These are phyloP conservation scores for Angophora floribunda DNA, from an alignment of 345 rosid species.

Conservation along the genomic window DNA sequence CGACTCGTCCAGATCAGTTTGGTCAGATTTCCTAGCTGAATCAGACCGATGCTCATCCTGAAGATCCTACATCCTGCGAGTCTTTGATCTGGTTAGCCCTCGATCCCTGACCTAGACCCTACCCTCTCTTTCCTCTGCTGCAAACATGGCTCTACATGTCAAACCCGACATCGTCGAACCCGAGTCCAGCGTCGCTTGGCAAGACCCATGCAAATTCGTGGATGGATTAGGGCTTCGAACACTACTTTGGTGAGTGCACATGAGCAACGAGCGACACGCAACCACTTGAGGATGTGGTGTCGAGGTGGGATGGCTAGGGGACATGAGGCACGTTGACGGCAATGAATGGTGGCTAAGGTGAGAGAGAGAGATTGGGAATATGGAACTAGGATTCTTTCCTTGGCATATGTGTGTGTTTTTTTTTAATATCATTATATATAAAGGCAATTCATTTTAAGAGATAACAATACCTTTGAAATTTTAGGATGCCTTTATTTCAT, in stretches of 20 bases:
- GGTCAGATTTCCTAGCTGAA: background rate
- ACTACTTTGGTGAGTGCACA: too few species aligned
- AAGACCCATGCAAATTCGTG: too few species aligned
- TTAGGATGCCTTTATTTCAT: background rate
- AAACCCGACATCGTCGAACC: too few species aligned
- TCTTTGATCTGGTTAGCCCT: background rate
- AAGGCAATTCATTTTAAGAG: background rate
- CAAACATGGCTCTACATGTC: background rate
- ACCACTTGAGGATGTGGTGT: too few species aligned
- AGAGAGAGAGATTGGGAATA: too few species aligned
- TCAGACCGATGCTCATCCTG: background rate
- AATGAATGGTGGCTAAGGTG: too few species aligned
- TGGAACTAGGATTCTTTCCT: background rate
- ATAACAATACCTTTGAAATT: background rate
- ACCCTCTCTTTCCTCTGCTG: background rate
- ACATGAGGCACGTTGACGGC: too few species aligned
- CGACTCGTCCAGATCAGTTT: background rate
- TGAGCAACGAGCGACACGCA: too few species aligned
- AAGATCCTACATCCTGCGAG: background rate
- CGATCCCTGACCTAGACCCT: background rate
- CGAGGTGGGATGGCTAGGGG: too few species aligned
- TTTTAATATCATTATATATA: too few species aligned
- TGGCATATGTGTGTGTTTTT: background rate
- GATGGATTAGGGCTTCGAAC: too few species aligned
- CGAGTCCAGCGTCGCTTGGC: too few species aligned